Evolutionary conservation across 129 eudicot genomes (phyloP).

Genomic region (Saposhnikovia divaricata): DNA sequence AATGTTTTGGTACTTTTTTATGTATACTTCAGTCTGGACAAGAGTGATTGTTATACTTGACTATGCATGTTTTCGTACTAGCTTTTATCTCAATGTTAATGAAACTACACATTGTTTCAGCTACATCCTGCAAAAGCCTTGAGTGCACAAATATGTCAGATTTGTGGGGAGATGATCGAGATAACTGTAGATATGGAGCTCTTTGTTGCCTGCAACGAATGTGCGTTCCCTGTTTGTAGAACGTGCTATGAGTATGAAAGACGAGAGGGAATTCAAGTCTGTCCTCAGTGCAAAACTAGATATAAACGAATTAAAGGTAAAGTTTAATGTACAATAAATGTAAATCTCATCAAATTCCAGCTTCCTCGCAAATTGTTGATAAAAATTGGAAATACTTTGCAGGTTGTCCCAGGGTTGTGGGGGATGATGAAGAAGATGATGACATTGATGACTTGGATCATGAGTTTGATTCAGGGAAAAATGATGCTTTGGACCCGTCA

Average conservation of each 20-base stretch:
- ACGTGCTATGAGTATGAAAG: conserved; percentile 4
- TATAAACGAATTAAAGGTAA: conserved; percentile 6
- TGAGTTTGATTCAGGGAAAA: conserved; percentile 42
- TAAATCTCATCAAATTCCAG: not conserved
- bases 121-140: not conserved
- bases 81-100: not conserved
- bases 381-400: not conserved
- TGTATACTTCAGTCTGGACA: not conserved
- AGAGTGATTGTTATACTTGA: not conserved
- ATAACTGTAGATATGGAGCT: conserved; percentile 43
- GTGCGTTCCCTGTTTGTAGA: conserved; percentile 4
- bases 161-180: conserved; percentile 75
- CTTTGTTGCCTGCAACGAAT: conserved; percentile 81
- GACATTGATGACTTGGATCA: conserved; percentile 77
- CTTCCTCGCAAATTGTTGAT: not conserved
- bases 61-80: not conserved
- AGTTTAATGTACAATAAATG: not conserved
- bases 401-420: conserved; percentile 83
- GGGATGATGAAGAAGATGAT: conserved; percentile 93
- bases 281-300: conserved; percentile 9
- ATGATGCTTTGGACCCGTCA: conserved; percentile 6
- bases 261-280: conserved; percentile 24
- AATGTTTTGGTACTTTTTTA: not conserved
- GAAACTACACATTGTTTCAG: not conserved
- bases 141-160: conserved; percentile 74